Evolutionary conservation across 2,329 filamentous ascomycete genomes (phyloP).

Genomic region (Neonectria hederae): DNA sequence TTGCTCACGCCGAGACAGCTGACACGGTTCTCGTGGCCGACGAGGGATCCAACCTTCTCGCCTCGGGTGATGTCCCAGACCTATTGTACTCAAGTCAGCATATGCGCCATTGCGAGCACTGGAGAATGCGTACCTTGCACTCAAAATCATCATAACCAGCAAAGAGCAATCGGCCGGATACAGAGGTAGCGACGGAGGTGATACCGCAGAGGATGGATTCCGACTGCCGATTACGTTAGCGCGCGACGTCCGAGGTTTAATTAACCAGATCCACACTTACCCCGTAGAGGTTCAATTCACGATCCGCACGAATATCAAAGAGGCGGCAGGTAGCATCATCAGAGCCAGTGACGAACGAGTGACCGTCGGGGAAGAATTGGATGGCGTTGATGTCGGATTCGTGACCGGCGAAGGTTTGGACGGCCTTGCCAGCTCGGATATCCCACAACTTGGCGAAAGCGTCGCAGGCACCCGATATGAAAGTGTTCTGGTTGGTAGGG

Average conservation of each 20-base stretch:
- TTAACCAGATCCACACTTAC: slow-evolving; percentile 59
- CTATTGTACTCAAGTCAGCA: slow-evolving; percentile 57
- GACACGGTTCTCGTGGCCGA: slow-evolving; percentile 98
- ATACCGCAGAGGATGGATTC: slow-evolving; percentile 98
- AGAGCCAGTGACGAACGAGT: slow-evolving; percentile 97
- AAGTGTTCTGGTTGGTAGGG: slow-evolving; percentile 98
- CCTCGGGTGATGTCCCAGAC: slow-evolving; percentile 98
- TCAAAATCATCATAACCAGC: slow-evolving; percentile 99
- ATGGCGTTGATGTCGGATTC: slow-evolving; percentile 99
- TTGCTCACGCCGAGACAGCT: slow-evolving; percentile 99
- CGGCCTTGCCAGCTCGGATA: slow-evolving; percentile 96
- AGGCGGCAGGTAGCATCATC: slow-evolving; percentile 97
- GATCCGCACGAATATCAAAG: slow-evolving; percentile 96
- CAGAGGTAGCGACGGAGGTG: slow-evolving; percentile 96
- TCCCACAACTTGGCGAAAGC: slow-evolving; percentile 99
- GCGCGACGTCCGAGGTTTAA: neutral
- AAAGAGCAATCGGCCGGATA: slow-evolving; percentile 93
- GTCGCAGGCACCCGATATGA: slow-evolving; percentile 98
- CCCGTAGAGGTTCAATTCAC: slow-evolving; percentile 75
- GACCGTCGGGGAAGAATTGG: slow-evolving; percentile 98
- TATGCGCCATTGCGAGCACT: neutral
- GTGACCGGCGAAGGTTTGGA: slow-evolving; percentile 97
- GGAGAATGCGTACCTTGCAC: slow-evolving; percentile 81
- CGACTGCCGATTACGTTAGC: slow-evolving; percentile 67
- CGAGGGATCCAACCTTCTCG: slow-evolving; percentile 95